A percentile compares a stretch with the other conserved stretches of the same genome.
Conservation (phyloP, 2,329 filamentous ascomycete genomes). For the Cadophora malorum region DNA sequence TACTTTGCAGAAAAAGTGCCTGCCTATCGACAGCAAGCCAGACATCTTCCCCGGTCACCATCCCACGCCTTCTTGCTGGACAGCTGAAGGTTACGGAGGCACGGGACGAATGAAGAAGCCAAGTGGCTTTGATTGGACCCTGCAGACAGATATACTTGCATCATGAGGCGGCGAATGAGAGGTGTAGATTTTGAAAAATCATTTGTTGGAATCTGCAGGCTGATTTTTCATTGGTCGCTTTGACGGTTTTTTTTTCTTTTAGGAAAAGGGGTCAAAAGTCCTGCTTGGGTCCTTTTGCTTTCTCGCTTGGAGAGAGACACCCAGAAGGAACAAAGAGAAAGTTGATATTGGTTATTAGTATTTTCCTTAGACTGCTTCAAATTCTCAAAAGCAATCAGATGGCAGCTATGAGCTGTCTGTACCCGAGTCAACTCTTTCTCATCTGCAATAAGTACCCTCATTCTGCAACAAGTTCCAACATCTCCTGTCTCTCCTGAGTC, state of each 20-base stretch:
- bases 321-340: no score
- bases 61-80: background rate
- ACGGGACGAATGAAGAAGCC: constrained; percentile 6
- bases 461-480: no score
- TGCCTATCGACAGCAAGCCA: no score
- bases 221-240: constrained; percentile 6
- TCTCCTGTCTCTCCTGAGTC: no score
- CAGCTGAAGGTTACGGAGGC: background rate
- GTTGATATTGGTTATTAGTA: no score
- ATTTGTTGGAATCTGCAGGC: background rate
- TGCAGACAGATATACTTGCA: background rate
- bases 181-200: background rate
- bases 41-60: background rate
- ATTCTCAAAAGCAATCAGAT: no score
- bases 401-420: no score
- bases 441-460: no score
- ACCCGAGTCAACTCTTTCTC: no score
- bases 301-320: no score
- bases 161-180: constrained; percentile 7
- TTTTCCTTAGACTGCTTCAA: no score
- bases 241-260: background rate
- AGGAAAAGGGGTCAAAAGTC: background rate
- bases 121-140: background rate
- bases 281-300: background rate
- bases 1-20: no score